Evolutionary conservation across 2,329 filamentous ascomycete genomes (phyloP).

Genomic region (Colletotrichum sp.): DNA sequence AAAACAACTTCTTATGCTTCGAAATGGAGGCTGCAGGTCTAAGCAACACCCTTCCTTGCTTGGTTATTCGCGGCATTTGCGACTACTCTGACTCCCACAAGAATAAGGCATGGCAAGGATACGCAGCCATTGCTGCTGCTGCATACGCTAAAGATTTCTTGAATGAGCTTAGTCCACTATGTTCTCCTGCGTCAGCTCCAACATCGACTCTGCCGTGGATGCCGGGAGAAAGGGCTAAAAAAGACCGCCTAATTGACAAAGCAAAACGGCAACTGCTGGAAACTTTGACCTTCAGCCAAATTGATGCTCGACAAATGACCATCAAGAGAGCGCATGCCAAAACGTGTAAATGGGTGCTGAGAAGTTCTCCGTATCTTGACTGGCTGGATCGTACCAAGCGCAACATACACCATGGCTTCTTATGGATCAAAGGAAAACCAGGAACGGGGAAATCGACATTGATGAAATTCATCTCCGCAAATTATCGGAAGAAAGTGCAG

Average conservation of each 20-base stretch:
- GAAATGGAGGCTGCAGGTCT: constrained; percentile 38
- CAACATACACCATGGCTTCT: not conserved
- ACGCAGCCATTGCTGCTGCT: constrained; percentile 32
- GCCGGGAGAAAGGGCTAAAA: no score
- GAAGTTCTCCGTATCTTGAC: not conserved
- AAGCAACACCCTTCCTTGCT: constrained; percentile 31
- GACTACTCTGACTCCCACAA: constrained; percentile 40
- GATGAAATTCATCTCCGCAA: not conserved
- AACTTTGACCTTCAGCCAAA: not conserved
- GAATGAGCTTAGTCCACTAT: not conserved
- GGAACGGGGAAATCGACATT: not conserved
- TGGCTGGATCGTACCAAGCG: not conserved
- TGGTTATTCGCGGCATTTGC: constrained; percentile 38
- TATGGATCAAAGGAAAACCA: not conserved
- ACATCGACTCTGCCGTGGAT: no score
- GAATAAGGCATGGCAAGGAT: constrained; percentile 33
- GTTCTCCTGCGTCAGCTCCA: no score
- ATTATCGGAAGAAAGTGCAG: not conserved
- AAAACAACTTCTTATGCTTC: constrained; percentile 31
- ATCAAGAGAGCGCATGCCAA: not conserved
- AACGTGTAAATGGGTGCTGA: not conserved
- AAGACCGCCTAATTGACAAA: no score
- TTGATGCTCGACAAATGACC: not conserved
- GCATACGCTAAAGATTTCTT: constrained; percentile 32
- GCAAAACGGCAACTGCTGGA: not conserved